Percentiles rank a stretch among this genome's conserved stretches.
Conservation (phyloP, 805 yeast species). For the Saccharomycopsis schoenii region DNA sequence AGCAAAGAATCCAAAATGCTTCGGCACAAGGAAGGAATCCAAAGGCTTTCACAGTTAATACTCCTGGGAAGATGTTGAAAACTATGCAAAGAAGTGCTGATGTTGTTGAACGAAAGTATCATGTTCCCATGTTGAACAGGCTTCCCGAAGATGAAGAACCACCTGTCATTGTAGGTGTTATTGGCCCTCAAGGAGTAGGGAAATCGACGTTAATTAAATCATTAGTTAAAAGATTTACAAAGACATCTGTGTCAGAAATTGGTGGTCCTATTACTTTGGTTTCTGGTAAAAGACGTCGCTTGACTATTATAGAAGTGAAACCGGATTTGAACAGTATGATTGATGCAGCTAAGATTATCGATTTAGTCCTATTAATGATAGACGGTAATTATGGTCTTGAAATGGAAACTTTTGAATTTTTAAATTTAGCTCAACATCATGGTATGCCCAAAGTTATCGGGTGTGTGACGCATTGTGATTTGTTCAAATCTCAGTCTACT, state of each 20-base stretch:
- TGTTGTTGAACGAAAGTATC: slow-evolving; percentile 67
- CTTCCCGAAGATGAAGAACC: slow-evolving; percentile 98
- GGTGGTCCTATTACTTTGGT: slow-evolving; percentile 97
- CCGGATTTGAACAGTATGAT: slow-evolving; percentile 94
- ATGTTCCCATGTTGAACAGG: slow-evolving; percentile 95
- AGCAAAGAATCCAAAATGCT: slow-evolving; percentile 50
- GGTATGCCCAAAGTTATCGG: slow-evolving; percentile 98
- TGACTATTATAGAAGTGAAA: slow-evolving; percentile 86
- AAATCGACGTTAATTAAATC: slow-evolving; percentile 89
- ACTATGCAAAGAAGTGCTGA: slow-evolving; percentile 82
- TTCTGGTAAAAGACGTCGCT: slow-evolving; percentile 84
- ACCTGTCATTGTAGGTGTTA: slow-evolving; percentile 91
- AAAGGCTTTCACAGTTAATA: slow-evolving; percentile 72
- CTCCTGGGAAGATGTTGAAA: slow-evolving; percentile 78
- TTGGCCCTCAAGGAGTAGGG: slow-evolving; percentile 99
- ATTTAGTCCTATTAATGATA: slow-evolving; percentile 74
- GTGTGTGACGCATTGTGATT: slow-evolving; percentile 89
- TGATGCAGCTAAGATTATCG: slow-evolving; percentile 93
- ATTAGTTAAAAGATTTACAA: slow-evolving; percentile 75
- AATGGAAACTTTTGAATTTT: slow-evolving; percentile 99
- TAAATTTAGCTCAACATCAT: slow-evolving; percentile 92
- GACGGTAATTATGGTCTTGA: slow-evolving; percentile 98
- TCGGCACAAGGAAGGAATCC: slow-evolving; percentile 66
- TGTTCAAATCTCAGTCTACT: slow-evolving; percentile 83
- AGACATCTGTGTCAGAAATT: slow-evolving; percentile 74